A percentile compares a stretch with the other conserved stretches of the same genome.
These are phyloP conservation scores for Zhuliangozyma parablackwelliae DNA, from an alignment of 1,139 yeast genomes.

Conservation along the genomic window DNA sequence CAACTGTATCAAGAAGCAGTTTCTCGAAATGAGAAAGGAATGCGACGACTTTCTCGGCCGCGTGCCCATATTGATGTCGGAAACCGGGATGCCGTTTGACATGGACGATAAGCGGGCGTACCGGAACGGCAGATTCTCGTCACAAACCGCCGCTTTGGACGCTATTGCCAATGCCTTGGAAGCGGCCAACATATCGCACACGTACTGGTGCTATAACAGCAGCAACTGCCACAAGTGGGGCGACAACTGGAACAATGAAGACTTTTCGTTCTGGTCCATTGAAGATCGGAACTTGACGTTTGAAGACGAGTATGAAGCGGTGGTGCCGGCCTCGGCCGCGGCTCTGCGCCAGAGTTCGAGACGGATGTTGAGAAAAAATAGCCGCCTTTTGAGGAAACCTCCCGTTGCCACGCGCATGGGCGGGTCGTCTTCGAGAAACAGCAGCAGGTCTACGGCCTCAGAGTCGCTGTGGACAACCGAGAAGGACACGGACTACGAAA, in stretches of 20 bases:
- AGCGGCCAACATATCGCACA: constrained; percentile 62
- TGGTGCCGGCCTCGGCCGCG: too few relatives aligned
- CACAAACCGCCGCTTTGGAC: constrained; percentile 81
- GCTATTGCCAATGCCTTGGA: constrained; percentile 79
- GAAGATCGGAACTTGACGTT: constrained; percentile 47
- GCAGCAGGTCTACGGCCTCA: constrained; percentile 1
- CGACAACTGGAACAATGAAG: constrained; percentile 91
- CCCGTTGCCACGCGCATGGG: constrained; percentile 6
- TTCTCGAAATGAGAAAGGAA: constrained; percentile 60
- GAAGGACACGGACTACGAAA: constrained; percentile 4
- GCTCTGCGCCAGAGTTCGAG: not conserved
- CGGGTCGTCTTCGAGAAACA: constrained; percentile 2
- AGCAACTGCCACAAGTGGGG: constrained; percentile 77
- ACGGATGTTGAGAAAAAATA: not conserved
- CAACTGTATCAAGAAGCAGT: constrained; percentile 64
- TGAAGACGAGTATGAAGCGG: constrained; percentile 6
- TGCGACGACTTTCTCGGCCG: constrained; percentile 54
- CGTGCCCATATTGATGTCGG: constrained; percentile 76
- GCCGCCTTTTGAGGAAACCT: not conserved
- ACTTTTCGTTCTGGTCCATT: constrained; percentile 77
- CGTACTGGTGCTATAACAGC: constrained; percentile 82
- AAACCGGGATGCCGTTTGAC: constrained; percentile 96
- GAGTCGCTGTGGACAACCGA: constrained; percentile 1
- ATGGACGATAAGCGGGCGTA: constrained; percentile 79
- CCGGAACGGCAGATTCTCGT: constrained; percentile 54